Base-by-base conservation (phyloP, 768 basidiomycete genomes). In the Lenzites betulinus region DNA sequence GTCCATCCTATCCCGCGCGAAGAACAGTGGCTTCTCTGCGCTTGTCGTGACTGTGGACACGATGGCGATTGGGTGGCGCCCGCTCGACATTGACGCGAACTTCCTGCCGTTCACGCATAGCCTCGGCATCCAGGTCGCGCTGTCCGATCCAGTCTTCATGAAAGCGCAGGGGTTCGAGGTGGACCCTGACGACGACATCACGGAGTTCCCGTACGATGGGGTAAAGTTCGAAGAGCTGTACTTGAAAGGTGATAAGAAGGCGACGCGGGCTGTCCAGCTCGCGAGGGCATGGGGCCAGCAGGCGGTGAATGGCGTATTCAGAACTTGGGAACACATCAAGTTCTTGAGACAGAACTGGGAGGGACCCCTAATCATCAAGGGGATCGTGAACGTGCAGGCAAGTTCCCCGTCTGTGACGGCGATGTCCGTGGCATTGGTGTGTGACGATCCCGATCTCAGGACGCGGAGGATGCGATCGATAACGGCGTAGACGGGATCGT, bases 31-130 rank as follows among this genome's bases (percentile, higher is more conserved):
- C 16, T 93, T 84, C 74, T 82, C 76, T 4, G 83, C 85, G 15
- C 84, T 93, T 36, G 83, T 93, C n/a, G 79, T 93, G 63, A 92
- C 92, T 0, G 77, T 92, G 13, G 91, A 93, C 71, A 88, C 89
- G 1, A 85, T 86, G 80, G 54, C 75, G 0, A 71, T 92, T 33
- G 90, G 89, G 23, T 92, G 88, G 88, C 84, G 89, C 2, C 89
- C 89, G 3, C 85, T 88, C 70, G 90, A 93, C 67, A 75, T 93
- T 54, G 79, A 83, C 50, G 79, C 72, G 3, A 76, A 83, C 0
- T 92, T 83, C 69, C 77, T 89, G 15, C 90, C 90, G 7, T 89
- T 91, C 68, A 64, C 66, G 0, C 84, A 87, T 58, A 88, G 89
- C 7, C 72, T 86, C 20, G 90, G 90, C 7, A 73, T 77, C 41